Conservation (phyloP, 257 asterid species). For the Verbena officinalis region DNA sequence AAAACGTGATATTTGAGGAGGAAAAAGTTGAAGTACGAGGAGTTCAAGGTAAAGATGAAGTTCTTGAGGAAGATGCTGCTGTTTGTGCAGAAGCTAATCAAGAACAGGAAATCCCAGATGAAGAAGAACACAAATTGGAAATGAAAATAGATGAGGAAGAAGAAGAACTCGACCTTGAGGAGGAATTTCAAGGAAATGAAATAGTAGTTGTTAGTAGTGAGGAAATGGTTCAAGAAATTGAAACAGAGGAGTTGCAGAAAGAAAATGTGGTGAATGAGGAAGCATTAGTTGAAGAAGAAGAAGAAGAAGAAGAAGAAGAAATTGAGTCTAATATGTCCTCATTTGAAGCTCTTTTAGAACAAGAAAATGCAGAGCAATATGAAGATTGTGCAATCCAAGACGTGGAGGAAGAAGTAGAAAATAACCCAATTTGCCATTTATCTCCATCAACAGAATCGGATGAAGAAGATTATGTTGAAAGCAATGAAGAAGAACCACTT, state of each 20-base stretch:
- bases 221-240: slow-evolving; percentile 26
- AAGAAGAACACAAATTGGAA: slow-evolving; percentile 14
- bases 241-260: slow-evolving; percentile 21
- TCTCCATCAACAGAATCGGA: slow-evolving; percentile 43
- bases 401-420: slow-evolving; percentile 31
- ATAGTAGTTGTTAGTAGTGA: slow-evolving; percentile 18
- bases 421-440: slow-evolving; percentile 14
- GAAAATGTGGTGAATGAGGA: slow-evolving; percentile 11
- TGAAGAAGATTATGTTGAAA: slow-evolving; percentile 27
- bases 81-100: slow-evolving; percentile 28
- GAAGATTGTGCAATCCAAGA: slow-evolving; percentile 37
- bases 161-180: slow-evolving; percentile 16
- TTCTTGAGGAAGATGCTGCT: slow-evolving; percentile 26
- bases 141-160: slow-evolving; percentile 32
- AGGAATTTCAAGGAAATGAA: slow-evolving; percentile 11
- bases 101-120: slow-evolving; percentile 31
- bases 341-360: slow-evolving; percentile 52
- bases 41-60: slow-evolving; percentile 26
- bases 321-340: slow-evolving; percentile 53
- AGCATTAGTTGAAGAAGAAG: slow-evolving; percentile 1
- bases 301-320: slow-evolving; percentile 39
- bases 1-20: slow-evolving; percentile 21
- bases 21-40: slow-evolving; percentile 12
- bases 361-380: slow-evolving; percentile 42
- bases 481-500: slow-evolving; percentile 20